Evolutionary conservation across 805 yeast genomes (phyloP).

Genomic region (Saturnispora saitoi): DNA sequence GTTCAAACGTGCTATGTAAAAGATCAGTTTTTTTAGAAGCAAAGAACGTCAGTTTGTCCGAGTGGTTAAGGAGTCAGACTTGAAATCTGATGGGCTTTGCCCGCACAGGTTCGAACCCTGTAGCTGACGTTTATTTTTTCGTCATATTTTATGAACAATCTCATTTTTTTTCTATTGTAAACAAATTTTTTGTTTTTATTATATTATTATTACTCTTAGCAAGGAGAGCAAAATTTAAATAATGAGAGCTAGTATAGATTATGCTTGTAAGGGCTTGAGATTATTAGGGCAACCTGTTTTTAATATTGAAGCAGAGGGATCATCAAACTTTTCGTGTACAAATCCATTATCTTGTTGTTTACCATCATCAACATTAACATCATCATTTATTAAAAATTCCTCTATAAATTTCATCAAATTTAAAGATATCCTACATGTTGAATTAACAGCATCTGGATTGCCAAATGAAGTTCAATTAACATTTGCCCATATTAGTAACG

Average conservation of each 20-base stretch:
- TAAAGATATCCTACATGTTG: constrained; percentile 23
- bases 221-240: neutral
- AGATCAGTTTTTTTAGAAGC: neutral
- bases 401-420: constrained; percentile 16
- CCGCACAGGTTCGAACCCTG: constrained; percentile 18
- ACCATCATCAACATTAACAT: constrained; percentile 13
- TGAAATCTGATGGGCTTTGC: constrained; percentile 17
- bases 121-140: constrained; percentile 14
- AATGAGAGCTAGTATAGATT: constrained; percentile 10
- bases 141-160: neutral
- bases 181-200: too few species aligned
- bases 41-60: constrained; percentile 14
- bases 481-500: constrained; percentile 10
- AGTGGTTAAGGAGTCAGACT: constrained; percentile 17
- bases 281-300: constrained; percentile 9
- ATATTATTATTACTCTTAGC: too few species aligned
- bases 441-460: constrained; percentile 11
- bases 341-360: constrained; percentile 11
- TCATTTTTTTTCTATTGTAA: neutral
- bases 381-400: constrained; percentile 2
- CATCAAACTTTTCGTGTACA: neutral
- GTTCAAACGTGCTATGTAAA: too few species aligned
- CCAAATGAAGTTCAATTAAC: constrained; percentile 20
- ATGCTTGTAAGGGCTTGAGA: neutral
- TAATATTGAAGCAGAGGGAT: neutral